Conservation (phyloP, 331 rosid species). For the Saraca asoca region DNA sequence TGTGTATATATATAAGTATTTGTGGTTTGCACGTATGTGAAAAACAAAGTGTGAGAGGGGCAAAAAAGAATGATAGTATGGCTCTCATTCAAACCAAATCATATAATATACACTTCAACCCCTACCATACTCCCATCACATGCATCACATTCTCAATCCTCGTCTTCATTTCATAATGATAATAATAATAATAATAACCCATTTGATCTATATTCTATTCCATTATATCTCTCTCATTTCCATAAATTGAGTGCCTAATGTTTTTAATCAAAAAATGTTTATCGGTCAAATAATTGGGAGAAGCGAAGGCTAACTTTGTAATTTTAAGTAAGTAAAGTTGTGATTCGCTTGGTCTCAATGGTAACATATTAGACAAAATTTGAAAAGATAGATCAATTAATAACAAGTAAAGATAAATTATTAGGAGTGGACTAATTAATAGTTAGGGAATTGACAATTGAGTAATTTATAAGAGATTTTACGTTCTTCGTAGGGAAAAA, state of each 20-base stretch:
- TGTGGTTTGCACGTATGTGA: conserved; percentile 35
- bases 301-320: conserved; percentile 35
- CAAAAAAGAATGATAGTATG: conserved; percentile 28
- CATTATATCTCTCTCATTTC: not conserved
- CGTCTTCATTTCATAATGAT: conserved; percentile 21
- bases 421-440: no score
- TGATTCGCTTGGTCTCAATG: no score
- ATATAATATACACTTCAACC: conserved; percentile 34
- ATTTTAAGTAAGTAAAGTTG: no score
- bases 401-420: no score
- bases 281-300: conserved; percentile 36
- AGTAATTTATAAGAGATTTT: no score
- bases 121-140: conserved; percentile 59
- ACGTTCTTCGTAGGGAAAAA: no score
- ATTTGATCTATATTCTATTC: not conserved
- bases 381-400: no score
- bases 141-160: conserved; percentile 51
- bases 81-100: conserved; percentile 42
- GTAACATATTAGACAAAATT: no score
- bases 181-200: not conserved
- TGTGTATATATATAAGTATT: conserved; percentile 14
- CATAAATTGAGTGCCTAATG: not conserved
- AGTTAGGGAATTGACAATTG: no score
- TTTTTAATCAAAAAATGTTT: not conserved
- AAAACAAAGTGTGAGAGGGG: not conserved